Evolutionary conservation across 495 filamentous ascomycete species (phyloP).

Genomic region (Daldinia vernicosa): DNA sequence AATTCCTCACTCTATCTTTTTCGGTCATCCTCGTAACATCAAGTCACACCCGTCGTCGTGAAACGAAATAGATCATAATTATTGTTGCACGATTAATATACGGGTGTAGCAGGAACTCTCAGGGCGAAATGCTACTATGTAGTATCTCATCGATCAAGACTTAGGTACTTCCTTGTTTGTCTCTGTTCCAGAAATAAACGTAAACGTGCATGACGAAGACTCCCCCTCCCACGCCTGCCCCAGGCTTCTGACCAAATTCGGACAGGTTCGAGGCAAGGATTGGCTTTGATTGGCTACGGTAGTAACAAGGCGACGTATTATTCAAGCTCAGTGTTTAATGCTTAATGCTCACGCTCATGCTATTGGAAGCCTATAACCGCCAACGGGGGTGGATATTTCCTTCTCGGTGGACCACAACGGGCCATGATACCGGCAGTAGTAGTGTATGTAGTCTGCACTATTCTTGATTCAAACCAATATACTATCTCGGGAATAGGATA

Average conservation of each 20-base stretch:
- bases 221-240: constrained; percentile 22
- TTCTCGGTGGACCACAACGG: not conserved
- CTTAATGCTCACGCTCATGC: constrained; percentile 7
- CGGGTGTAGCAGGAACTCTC: constrained; percentile 2
- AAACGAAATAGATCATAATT: constrained; percentile 15
- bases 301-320: not conserved
- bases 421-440: not conserved
- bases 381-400: not conserved
- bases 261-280: constrained; percentile 5
- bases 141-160: not conserved
- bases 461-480: not conserved
- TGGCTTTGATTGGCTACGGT: constrained; percentile 5
- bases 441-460: not conserved
- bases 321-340: not conserved
- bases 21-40: not conserved
- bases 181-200: not conserved
- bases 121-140: not conserved
- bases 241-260: constrained; percentile 16
- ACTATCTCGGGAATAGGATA: constrained; percentile 1
- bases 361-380: no score
- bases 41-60: constrained; percentile 8
- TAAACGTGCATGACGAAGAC: constrained; percentile 17
- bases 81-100: constrained; percentile 4
- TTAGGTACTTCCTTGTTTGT: not conserved
- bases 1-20: not conserved